These are phyloP conservation scores for Apiospora hydei DNA, from an alignment of 2,329 filamentous ascomycete species.

Conservation along the genomic window DNA sequence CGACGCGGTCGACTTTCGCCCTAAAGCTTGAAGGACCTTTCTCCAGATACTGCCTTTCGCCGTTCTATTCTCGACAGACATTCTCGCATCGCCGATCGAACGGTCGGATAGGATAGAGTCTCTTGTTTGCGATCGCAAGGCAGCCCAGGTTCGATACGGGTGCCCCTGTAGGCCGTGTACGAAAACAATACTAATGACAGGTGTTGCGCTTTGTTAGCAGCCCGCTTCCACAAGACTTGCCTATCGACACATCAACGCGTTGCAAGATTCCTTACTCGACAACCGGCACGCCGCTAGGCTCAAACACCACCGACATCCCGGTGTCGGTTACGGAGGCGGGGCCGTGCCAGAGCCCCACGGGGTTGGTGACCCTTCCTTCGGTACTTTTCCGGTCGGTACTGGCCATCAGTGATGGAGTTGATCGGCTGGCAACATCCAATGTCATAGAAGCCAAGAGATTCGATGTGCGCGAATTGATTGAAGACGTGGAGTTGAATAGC, in stretches of 20 bases:
- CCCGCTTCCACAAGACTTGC: background rate
- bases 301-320: background rate
- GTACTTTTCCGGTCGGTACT: background rate
- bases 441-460: background rate
- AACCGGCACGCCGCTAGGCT: background rate
- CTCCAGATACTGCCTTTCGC: background rate
- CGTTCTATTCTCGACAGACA: background rate
- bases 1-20: background rate
- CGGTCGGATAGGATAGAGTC: background rate
- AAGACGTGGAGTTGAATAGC: too few relatives aligned
- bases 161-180: constrained; percentile 24
- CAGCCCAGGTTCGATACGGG: constrained; percentile 20
- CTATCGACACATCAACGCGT: background rate
- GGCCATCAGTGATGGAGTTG: background rate
- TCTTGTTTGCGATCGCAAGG: background rate
- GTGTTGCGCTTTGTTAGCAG: background rate
- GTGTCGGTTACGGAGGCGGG: background rate
- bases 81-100: background rate
- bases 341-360: background rate
- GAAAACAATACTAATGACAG: constrained; percentile 10
- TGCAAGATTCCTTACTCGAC: background rate
- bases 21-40: background rate
- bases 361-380: background rate
- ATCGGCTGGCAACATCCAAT: background rate
- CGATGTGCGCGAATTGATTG: background rate